Evolutionary conservation across 208 protist species (phyloP), one percentile per base, ranked within the genome.

Genomic region (Porcisia deanei): DNA sequence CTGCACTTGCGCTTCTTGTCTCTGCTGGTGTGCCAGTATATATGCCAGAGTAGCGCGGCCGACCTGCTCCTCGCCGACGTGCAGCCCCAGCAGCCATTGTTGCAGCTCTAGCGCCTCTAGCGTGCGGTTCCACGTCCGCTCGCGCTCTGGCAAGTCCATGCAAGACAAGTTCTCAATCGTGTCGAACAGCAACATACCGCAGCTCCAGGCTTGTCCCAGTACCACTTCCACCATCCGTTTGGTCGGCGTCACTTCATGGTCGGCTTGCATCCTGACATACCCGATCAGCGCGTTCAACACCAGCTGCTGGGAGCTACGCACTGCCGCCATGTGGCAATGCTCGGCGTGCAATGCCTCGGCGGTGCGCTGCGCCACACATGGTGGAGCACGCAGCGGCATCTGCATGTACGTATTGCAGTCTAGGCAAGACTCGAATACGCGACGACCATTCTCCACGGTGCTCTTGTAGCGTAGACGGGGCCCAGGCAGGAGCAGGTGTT

Each of bases 31-130:
- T 16, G 93, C 91, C 58, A 96, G 82, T 65, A 94, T 83, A 84
- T 97, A 97, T 34, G 91, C 92, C 58, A 96, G 92, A n/a, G 92
- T 94, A 39, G 91, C 89, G 57, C 91, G 88, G 55, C 93, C 95
- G 5, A 96, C 92, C 77, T 96, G 91, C 77, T 98, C 92, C 84
- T 98, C 93, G 43, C 94, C 93, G n/a, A 94, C 85, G 75, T 96
- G 94, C 64, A 98, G 85, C 71, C 89, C 85, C 47, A 97, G 81
- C 12, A 98, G 66, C 92, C 91, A 95, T 82, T 95, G 85, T 78
- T 98, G 93, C 73, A 95, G 66, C 84, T 97, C 86, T 37, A 96
- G 84, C 47, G 92, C 85, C 67, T 93, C 81, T 54, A 93, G 75
- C 73, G 91, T 76, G 61, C 88, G 86, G 72, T 91, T 79, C 94